phyloP scores from a whole-genome alignment of 164 flowering plant genomes.

The Stephania japonica region DNA sequence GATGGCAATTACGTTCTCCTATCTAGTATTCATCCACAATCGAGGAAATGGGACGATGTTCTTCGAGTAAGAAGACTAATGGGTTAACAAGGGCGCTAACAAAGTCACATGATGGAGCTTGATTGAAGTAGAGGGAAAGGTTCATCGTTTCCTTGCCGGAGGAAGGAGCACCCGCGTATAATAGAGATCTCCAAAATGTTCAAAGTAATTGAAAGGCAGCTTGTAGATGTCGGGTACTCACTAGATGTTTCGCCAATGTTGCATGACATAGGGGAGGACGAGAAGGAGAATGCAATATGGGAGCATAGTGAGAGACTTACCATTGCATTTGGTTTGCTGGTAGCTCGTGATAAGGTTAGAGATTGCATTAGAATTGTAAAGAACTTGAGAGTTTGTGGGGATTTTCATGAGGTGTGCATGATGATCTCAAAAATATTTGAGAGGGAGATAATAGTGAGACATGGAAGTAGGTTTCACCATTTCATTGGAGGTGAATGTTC shows the following conservation, averaged over 20 bases:
- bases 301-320: conserved; percentile 79
- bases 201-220: conserved; percentile 37
- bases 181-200: conserved; percentile 44
- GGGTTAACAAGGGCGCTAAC: conserved; percentile 51
- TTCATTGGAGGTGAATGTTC: conserved; percentile 46
- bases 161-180: conserved; percentile 45
- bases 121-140: conserved; percentile 49
- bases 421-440: conserved; percentile 47
- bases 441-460: conserved; percentile 54
- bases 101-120: conserved; percentile 57
- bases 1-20: conserved; percentile 47
- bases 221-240: conserved; percentile 38
- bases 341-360: conserved; percentile 30
- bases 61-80: conserved; percentile 48
- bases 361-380: conserved; percentile 46
- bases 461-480: conserved; percentile 56
- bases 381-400: conserved; percentile 60
- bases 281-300: conserved; percentile 38
- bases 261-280: conserved; percentile 48
- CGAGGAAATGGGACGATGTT: conserved; percentile 62
- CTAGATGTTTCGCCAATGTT: conserved; percentile 40
- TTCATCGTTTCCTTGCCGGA: conserved; percentile 56
- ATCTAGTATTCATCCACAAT: conserved; percentile 53
- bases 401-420: conserved; percentile 64
- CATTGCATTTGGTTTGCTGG: conserved; percentile 60